Evolutionary conservation across 805 yeast species (phyloP), one percentile per base, ranked within the genome.

Genomic region (Komagataella mondaviorum): DNA sequence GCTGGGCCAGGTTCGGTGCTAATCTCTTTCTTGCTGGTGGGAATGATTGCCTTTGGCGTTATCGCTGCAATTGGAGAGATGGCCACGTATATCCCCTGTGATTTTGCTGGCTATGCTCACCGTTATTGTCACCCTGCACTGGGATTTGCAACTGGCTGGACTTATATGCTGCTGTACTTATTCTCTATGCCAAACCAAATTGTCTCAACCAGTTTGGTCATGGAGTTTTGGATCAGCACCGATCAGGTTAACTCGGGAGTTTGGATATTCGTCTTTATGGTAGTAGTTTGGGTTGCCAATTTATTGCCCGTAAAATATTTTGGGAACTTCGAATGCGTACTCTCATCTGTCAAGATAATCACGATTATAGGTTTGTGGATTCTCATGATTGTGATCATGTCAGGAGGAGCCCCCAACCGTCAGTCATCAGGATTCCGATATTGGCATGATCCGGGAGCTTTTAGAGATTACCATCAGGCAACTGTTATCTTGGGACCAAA

Each of bases 11-110:
- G 73, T 39, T 76, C 80, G 55, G 62, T 78, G 48, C 23, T 63
- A n/a, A 61, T 56, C 18, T 80, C 82, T 1, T 78, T 77, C 59
- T 71, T 73, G 2, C 61, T 78, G 45, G 75, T 77, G 48, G 82
- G 81, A 20, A 52, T 78, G 18, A 60, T 77, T 39, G 82, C 80
- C 0, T 65, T 78, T 17, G 63, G 75, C 6, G 76, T 78, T 77
- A 75, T 79, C 75, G 73, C 71, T 53, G 68, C 73, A 36, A 66
- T 79, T 55, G 84, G 83, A 44, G 83, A 79, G 55, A 57, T 79
- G 56, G 75, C 80, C 47, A 74, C 83, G 1, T 57, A 71, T 12
- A 76, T 73, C 51, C 83, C 81, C 46, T 68, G 74, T 49, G 78
- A 78, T 45, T 78, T 78, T 58, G 73, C 79, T 23, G 70, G 77